phyloP scores from a whole-genome alignment of 371 early-diverging fungal species.

The Lichtheimia ornata region DNA sequence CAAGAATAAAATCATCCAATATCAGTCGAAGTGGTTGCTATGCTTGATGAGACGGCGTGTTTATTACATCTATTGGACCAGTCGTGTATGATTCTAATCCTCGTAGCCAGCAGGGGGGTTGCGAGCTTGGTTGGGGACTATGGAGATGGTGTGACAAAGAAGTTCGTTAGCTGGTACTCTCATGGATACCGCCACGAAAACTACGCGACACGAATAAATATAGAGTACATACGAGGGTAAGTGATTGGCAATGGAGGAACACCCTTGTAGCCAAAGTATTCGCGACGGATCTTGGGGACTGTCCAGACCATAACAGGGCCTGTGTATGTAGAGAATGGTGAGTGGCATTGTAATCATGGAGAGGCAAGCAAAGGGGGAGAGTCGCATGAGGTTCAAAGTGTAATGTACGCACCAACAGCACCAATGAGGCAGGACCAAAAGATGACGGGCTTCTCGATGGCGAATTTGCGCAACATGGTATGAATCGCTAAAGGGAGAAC shows the following conservation, averaged over 20 bases:
- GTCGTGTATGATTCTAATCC: slow-evolving; percentile 19
- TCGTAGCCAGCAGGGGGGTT: slow-evolving; percentile 50
- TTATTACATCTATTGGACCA: no score
- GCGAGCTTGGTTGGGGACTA: slow-evolving; percentile 51
- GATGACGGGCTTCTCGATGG: slow-evolving; percentile 42
- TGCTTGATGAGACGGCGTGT: no score
- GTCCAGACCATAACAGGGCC: slow-evolving; percentile 53
- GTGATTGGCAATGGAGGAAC: slow-evolving; percentile 41
- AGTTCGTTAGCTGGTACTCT: neutral
- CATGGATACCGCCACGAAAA: neutral
- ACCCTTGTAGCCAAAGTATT: slow-evolving; percentile 53
- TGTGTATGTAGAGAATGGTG: slow-evolving; percentile 10
- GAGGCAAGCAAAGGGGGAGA: neutral
- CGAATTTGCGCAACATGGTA: slow-evolving; percentile 27
- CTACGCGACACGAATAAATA: neutral
- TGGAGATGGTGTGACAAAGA: neutral
- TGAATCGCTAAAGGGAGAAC: no score
- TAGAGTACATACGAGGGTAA: slow-evolving; percentile 38
- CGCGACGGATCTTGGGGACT: slow-evolving; percentile 48
- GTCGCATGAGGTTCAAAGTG: neutral
- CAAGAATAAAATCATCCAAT: no score
- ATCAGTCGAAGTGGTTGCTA: no score
- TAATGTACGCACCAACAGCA: slow-evolving; percentile 29
- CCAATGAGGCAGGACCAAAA: slow-evolving; percentile 52
- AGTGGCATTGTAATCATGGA: neutral